Evolutionary conservation across 2,329 filamentous ascomycete genomes (phyloP).

Genomic region (Xylaria digitata): DNA sequence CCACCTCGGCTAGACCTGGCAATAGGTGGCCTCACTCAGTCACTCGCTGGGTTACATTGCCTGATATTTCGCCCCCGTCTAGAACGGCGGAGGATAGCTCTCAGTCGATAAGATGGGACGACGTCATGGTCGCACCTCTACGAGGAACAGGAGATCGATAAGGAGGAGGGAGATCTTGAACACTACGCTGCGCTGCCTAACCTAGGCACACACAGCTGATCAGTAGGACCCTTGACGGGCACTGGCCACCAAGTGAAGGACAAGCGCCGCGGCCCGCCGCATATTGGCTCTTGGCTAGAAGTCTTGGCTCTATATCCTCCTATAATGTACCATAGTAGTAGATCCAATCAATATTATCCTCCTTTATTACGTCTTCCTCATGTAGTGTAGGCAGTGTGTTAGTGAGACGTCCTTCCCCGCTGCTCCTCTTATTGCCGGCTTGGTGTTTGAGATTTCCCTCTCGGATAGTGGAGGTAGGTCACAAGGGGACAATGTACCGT

Average conservation of each 20-base stretch:
- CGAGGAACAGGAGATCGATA: no score
- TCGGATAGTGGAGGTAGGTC: background rate
- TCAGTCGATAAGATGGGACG: no score
- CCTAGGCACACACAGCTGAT: conserved; percentile 3
- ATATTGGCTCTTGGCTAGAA: conserved; percentile 19
- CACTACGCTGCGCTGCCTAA: background rate
- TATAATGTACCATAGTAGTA: no score
- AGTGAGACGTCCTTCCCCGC: no score
- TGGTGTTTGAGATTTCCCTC: conserved; percentile 20
- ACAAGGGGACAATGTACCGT: background rate
- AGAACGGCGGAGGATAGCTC: no score
- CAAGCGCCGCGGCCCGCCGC: conserved; percentile 14
- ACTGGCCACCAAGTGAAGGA: conserved; percentile 1
- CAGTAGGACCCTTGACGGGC: conserved; percentile 8
- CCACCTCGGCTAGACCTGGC: background rate
- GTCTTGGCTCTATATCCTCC: no score
- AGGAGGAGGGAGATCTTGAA: no score
- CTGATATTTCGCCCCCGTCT: no score
- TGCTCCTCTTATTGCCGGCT: background rate
- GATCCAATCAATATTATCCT: no score
- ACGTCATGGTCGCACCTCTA: no score
- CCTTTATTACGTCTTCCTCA: background rate
- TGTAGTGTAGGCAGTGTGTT: no score
- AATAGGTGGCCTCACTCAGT: background rate
- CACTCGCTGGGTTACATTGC: background rate